Evolutionary conservation across 1,139 yeast species (phyloP).

Genomic region (Taphrina sp.): DNA sequence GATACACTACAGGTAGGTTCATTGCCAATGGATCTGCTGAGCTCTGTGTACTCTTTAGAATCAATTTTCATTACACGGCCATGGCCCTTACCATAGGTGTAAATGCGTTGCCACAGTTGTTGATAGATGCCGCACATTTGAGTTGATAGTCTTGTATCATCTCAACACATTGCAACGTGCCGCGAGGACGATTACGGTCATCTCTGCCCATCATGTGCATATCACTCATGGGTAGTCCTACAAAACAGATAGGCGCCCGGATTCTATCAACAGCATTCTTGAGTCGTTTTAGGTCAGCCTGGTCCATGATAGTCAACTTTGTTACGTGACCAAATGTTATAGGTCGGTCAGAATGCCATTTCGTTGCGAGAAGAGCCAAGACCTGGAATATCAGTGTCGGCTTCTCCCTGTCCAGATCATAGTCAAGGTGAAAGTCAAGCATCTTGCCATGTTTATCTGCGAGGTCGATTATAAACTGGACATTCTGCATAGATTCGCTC

Average conservation of each 20-base stretch:
- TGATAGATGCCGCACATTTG: conserved; percentile 2
- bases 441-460: neutral
- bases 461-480: neutral
- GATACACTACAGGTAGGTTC: conserved; percentile 1
- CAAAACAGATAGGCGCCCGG: neutral
- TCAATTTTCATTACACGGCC: no score
- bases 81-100: neutral
- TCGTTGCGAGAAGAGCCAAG: neutral
- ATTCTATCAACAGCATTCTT: neutral
- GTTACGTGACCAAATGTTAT: conserved; percentile 7
- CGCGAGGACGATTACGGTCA: neutral
- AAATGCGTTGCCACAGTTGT: conserved; percentile 5
- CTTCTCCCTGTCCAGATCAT: neutral
- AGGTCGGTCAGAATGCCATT: neutral
- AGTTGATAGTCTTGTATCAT: neutral
- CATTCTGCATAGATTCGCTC: neutral
- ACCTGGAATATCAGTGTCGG: neutral
- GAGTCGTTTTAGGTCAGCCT: neutral
- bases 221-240: conserved; percentile 5
- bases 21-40: conserved; percentile 4
- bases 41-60: no score
- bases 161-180: neutral
- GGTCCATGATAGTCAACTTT: neutral
- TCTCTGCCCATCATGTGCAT: conserved; percentile 7
- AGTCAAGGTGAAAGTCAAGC: conserved; percentile 8